Percentiles rank a stretch among this genome's conserved stretches.
Conservation (phyloP, 192 early-diverging fungal genomes). For the Linnemannia exigua region DNA sequence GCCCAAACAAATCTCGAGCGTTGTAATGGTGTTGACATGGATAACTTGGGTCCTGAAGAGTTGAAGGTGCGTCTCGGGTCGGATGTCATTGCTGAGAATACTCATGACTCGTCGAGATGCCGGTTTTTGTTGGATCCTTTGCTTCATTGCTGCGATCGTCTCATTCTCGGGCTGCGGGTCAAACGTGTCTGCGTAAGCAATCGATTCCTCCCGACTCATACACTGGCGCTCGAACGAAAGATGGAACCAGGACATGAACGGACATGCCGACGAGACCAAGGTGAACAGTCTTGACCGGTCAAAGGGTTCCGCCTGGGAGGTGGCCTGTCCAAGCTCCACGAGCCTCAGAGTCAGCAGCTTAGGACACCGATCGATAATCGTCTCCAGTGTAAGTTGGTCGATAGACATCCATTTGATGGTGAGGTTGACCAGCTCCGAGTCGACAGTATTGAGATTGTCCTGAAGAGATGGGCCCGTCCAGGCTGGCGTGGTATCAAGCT, state of each 20-base stretch:
- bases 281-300: not conserved
- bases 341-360: not conserved
- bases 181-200: not conserved
- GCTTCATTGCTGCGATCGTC: not conserved
- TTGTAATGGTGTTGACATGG: not conserved
- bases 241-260: not conserved
- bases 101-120: not conserved
- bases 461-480: not conserved
- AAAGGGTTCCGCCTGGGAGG: not conserved
- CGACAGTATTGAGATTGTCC: not conserved
- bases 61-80: not conserved
- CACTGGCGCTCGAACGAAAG: not conserved
- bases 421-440: not conserved
- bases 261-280: not conserved
- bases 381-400: not conserved
- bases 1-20: not conserved
- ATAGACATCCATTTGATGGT: constrained; percentile 11
- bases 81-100: not conserved
- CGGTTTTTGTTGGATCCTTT: not conserved
- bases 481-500: constrained; percentile 3
- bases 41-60: constrained; percentile 2
- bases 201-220: constrained; percentile 9
- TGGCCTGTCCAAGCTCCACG: not conserved
- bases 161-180: not conserved
- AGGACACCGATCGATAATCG: not conserved